Evolutionary conservation across 495 filamentous ascomycete species (phyloP).

Genomic region (Daldinia childiae): DNA sequence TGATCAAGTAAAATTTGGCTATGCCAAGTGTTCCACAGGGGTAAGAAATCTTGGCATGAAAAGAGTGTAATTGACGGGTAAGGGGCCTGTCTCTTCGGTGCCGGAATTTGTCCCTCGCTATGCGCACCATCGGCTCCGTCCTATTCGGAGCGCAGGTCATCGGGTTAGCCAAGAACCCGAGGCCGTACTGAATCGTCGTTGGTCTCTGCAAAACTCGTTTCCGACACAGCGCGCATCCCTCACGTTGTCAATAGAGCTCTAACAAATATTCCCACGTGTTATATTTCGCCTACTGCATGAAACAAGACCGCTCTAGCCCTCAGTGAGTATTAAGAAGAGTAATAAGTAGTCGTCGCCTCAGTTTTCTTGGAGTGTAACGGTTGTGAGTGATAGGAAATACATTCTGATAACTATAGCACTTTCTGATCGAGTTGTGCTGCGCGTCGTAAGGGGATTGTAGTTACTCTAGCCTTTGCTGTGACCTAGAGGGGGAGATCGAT

Average conservation of each 20-base stretch:
- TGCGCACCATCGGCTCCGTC: constrained; percentile 16
- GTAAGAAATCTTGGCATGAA: constrained; percentile 14
- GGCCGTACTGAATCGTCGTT: constrained; percentile 8
- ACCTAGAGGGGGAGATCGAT: not conserved
- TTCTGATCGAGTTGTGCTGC: not conserved
- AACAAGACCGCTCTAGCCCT: constrained; percentile 1
- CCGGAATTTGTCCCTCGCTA: constrained; percentile 9
- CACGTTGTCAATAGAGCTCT: not conserved
- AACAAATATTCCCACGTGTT: not conserved
- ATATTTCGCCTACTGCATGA: constrained; percentile 12
- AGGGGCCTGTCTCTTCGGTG: constrained; percentile 8
- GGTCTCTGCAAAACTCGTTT: constrained; percentile 9
- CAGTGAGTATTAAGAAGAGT: not conserved
- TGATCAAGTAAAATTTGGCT: not conserved
- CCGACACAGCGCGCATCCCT: constrained; percentile 1
- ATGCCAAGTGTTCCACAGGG: constrained; percentile 9
- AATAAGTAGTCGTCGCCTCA: not conserved
- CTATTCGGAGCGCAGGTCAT: constrained; percentile 15
- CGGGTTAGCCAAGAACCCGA: constrained; percentile 18
- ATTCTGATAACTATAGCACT: not conserved
- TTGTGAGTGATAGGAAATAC: not conserved
- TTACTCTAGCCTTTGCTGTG: not conserved
- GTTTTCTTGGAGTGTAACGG: not conserved
- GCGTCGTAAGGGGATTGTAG: not conserved
- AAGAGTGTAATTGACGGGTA: constrained; percentile 7